Evolutionary conservation across 371 early-diverging fungal species (phyloP).

Genomic region (Rhizomucor pusillus): DNA sequence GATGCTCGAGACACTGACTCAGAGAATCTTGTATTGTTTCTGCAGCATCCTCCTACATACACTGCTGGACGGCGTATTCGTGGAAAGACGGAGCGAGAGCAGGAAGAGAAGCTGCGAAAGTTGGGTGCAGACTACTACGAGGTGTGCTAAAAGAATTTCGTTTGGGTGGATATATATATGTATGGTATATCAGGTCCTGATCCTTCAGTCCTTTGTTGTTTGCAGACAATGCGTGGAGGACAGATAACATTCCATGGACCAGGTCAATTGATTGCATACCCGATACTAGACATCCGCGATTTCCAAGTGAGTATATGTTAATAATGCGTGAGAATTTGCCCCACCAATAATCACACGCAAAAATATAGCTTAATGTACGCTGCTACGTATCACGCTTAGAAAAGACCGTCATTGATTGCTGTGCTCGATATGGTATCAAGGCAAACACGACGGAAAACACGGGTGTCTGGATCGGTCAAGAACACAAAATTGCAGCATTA

Average conservation of each 20-base stretch:
- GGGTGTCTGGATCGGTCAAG: constrained; percentile 83
- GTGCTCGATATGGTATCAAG: constrained; percentile 61
- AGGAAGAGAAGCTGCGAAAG: constrained; percentile 50
- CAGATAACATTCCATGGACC: constrained; percentile 97
- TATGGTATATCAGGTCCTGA: background rate
- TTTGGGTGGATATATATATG: background rate
- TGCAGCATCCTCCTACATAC: constrained; percentile 88
- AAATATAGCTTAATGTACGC: constrained; percentile 59
- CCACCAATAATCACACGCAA: background rate
- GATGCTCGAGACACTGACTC: constrained; percentile 7
- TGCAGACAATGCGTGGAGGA: constrained; percentile 86
- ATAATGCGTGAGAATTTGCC: too few species aligned
- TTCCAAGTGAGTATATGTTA: constrained; percentile 57
- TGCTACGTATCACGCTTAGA: constrained; percentile 84
- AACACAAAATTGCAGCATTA: constrained; percentile 75
- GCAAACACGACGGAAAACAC: constrained; percentile 73
- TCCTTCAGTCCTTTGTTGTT: background rate
- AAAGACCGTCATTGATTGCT: constrained; percentile 71
- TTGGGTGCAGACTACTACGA: constrained; percentile 83
- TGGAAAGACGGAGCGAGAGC: constrained; percentile 51
- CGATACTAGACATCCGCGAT: constrained; percentile 79
- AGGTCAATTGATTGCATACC: constrained; percentile 95
- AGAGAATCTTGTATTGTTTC: constrained; percentile 69
- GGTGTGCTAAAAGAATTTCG: too few species aligned
- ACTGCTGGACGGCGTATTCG: constrained; percentile 89